These are phyloP conservation scores for Glycine latifolia DNA, from an alignment of 306 rosid species.

Conservation along the genomic window DNA sequence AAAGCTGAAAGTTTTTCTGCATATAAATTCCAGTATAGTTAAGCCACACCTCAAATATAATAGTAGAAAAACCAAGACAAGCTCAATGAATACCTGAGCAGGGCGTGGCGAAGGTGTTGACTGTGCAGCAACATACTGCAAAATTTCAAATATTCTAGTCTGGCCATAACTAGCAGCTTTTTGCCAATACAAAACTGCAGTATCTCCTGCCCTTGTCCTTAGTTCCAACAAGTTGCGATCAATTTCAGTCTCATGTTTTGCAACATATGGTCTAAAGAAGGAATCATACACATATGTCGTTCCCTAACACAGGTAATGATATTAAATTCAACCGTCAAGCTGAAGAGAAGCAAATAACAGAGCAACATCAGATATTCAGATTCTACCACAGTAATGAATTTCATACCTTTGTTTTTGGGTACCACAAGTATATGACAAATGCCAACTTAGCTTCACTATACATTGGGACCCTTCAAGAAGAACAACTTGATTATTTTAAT, in stretches of 20 bases:
- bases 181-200: conserved; percentile 73
- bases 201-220: conserved; percentile 79
- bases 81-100: conserved; percentile 64
- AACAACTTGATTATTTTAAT: not conserved
- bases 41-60: conserved; percentile 31
- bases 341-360: conserved; percentile 25
- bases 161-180: conserved; percentile 81
- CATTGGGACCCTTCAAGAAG: conserved; percentile 90
- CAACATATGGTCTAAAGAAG: conserved; percentile 86
- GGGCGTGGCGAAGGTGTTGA: conserved; percentile 75
- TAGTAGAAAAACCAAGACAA: not conserved
- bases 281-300: conserved; percentile 84
- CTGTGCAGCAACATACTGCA: conserved; percentile 83
- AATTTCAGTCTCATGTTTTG: conserved; percentile 81
- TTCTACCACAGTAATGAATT: conserved; percentile 29
- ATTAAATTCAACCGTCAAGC: conserved; percentile 11
- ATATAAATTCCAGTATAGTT: not conserved
- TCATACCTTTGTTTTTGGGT: conserved; percentile 84
- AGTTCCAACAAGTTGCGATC: conserved; percentile 84
- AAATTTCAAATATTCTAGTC: conserved; percentile 75
- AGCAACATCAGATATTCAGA: conserved; percentile 37
- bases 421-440: conserved; percentile 90
- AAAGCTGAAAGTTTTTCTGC: not conserved
- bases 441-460: conserved; percentile 94
- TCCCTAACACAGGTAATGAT: conserved; percentile 61